These are phyloP conservation scores for Hypoxylon sp. DNA, from an alignment of 2,329 filamentous ascomycete genomes.

Conservation along the genomic window DNA sequence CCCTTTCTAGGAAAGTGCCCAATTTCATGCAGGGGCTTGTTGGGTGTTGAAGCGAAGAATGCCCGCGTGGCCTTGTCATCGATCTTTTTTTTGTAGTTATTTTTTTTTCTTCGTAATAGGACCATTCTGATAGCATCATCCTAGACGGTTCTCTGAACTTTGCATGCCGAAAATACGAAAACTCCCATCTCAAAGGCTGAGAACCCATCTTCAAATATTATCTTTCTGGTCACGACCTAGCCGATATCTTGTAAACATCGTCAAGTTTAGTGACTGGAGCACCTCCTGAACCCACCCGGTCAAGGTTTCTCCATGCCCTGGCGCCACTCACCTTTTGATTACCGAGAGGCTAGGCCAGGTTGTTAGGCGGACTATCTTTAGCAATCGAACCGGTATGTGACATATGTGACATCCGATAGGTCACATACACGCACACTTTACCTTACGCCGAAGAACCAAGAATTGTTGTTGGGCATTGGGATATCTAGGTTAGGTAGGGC, in stretches of 20 bases:
- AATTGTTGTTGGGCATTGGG: conserved; percentile 16
- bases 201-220: conserved; percentile 2
- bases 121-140: conserved; percentile 28
- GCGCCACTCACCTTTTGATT: conserved; percentile 26
- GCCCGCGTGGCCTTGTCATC: conserved; percentile 31
- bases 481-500: conserved; percentile 17
- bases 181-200: neutral
- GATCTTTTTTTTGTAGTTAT: conserved; percentile 22
- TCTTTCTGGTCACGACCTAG: neutral
- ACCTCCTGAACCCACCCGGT: conserved; percentile 6
- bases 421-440: conserved; percentile 12
- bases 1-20: conserved; percentile 41
- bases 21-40: conserved; percentile 43
- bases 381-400: conserved; percentile 28
- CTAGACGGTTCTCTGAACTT: conserved; percentile 12
- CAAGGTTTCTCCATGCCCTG: conserved; percentile 24
- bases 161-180: conserved; percentile 7
- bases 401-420: conserved; percentile 16
- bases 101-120: conserved; percentile 35
- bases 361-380: conserved; percentile 29
- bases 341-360: conserved; percentile 26
- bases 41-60: conserved; percentile 24
- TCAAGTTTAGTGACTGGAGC: conserved; percentile 3
- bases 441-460: neutral
- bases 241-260: conserved; percentile 1